Evolutionary conservation across 768 basidiomycete genomes (phyloP).

Genomic region (Boletus sp.): DNA sequence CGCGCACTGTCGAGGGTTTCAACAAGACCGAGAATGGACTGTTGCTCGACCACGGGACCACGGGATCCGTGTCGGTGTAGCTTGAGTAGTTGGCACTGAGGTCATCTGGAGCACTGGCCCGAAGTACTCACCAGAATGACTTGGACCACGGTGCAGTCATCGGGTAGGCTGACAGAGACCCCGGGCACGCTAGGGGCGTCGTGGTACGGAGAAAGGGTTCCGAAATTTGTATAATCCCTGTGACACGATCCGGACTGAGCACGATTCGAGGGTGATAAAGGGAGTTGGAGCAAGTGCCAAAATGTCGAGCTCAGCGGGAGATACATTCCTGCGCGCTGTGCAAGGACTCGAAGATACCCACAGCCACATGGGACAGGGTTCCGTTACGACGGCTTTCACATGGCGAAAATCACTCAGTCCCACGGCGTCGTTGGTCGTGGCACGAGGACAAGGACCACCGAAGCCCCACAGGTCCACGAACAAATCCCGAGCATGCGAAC

Average conservation of each 20-base stretch:
- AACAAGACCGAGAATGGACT: slow-evolving; percentile 33
- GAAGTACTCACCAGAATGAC: slow-evolving; percentile 33
- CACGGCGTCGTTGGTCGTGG: not conserved
- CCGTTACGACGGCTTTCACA: not conserved
- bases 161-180: slow-evolving; percentile 29
- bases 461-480: not conserved
- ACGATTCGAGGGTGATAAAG: not conserved
- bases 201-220: slow-evolving; percentile 37
- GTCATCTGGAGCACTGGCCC: not conserved
- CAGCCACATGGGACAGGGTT: not conserved
- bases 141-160: slow-evolving; percentile 38
- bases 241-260: not conserved
- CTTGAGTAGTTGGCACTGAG: slow-evolving; percentile 16
- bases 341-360: not conserved
- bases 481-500: not conserved
- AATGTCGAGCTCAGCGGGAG: slow-evolving; percentile 6
- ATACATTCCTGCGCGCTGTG: slow-evolving; percentile 8
- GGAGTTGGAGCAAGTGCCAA: slow-evolving; percentile 7
- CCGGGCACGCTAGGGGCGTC: slow-evolving; percentile 29
- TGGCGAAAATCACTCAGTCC: not conserved
- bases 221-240: slow-evolving; percentile 21
- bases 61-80: slow-evolving; percentile 43
- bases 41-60: slow-evolving; percentile 33
- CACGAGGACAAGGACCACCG: too few relatives aligned
- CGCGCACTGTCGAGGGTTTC: slow-evolving; percentile 27